Conservation (phyloP, 495 filamentous ascomycete species). For the Penicillium atrosanguineum region DNA sequence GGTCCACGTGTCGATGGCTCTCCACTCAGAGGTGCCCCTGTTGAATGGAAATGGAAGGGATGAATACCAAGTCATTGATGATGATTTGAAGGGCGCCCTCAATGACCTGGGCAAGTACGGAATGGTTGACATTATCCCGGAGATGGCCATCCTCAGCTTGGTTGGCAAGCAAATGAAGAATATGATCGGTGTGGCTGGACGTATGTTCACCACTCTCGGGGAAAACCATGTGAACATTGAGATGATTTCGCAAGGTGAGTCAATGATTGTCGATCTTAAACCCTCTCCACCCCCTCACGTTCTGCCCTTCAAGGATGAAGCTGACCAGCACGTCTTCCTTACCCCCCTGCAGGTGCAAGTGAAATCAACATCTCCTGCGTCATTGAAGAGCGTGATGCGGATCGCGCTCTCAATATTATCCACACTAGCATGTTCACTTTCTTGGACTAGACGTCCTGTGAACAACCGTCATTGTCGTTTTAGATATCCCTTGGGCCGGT, state of each 20-base stretch:
- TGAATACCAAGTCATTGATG: conserved; percentile 61
- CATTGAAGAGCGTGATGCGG: conserved; percentile 84
- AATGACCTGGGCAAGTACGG: conserved; percentile 73
- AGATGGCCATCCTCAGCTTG: conserved; percentile 89
- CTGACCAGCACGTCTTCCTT: conserved; percentile 18
- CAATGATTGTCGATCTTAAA: conserved; percentile 10
- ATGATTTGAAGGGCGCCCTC: conserved; percentile 63
- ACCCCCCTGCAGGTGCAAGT: conserved; percentile 67
- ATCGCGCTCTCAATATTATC: conserved; percentile 88
- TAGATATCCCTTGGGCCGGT: conserved; percentile 26
- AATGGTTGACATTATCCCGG: conserved; percentile 75
- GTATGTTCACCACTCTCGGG: conserved; percentile 86
- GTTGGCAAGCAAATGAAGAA: conserved; percentile 95
- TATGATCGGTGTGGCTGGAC: conserved; percentile 85
- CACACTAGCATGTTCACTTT: conserved; percentile 87
- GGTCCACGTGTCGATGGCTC: conserved; percentile 92
- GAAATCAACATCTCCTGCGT: conserved; percentile 99
- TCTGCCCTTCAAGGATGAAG: conserved; percentile 6
- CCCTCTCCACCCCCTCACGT: conserved; percentile 5
- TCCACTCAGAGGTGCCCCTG: conserved; percentile 65
- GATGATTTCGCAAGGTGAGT: conserved; percentile 93
- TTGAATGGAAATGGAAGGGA: conserved; percentile 56
- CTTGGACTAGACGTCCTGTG: conserved; percentile 37
- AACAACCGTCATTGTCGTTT: conserved; percentile 22
- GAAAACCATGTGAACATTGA: conserved; percentile 90